Base-by-base conservation (phyloP, 2,329 filamentous ascomycete genomes). In the Coniochaeta hoffmannii region DNA sequence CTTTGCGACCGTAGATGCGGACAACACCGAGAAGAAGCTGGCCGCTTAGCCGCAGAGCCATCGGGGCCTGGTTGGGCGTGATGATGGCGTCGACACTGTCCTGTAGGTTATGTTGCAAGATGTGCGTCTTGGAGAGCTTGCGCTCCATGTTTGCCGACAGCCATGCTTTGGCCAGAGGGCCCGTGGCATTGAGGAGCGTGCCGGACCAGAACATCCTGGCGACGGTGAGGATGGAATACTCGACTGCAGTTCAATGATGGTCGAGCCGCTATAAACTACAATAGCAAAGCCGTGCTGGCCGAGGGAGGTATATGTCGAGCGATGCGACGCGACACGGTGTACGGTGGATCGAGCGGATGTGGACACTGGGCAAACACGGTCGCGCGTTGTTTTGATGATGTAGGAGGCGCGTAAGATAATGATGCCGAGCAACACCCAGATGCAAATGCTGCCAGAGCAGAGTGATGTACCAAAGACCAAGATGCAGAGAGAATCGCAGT, bases 131-230 rank as follows among this genome's bases (percentile, higher is more conserved):
- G 64, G 92, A 96, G 58, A 99, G 85, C 77, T 97, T 99, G 79
- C 93, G 91, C 82, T 97, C 94, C 61, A 97, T 81, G 73, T 97
- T 99, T 76, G 94, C 91, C 31, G 94, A 96, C 59, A 97, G 83
- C 94, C 94, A 99, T 76, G 97, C 92, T 69, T 91, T 90, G 74
- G 94, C 94, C 79, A 99, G 76, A 67, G 94, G 93, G 78, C 94
- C 94, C 65, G 90, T 96, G 86, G 96, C 96, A 71, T 92, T 91
- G 65, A 99, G 83, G 57, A 99, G 83, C 55, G 90, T 91, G 78
- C 96, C 91, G 54, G 94, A 96, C 73, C 97, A 97, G 76, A 99
- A 99, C 94, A 99, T 99, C 70, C 68, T 76, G 74, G 63, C 61
- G 64, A 64, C 67, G 63, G 65, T 59, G 46, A 63, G 62, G 56